Conservation (phyloP, 1,284 basidiomycete species). For the Trametes sp. region DNA sequence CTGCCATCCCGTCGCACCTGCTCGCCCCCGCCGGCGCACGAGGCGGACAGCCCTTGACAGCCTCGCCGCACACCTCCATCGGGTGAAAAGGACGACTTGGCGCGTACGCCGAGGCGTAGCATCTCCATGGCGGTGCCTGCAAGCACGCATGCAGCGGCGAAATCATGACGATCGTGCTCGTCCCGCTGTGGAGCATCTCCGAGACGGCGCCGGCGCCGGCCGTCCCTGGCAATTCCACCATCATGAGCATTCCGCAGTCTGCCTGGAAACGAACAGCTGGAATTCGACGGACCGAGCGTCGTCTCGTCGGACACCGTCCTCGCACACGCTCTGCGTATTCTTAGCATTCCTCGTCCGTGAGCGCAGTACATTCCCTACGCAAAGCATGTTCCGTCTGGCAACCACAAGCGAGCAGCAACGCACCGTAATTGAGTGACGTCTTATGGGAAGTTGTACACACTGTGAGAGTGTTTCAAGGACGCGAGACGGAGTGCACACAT, state of each 20-base stretch:
- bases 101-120: not conserved
- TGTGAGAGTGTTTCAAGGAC: not conserved
- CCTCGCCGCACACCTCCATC: not conserved
- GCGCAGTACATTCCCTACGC: not conserved
- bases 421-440: not conserved
- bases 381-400: not conserved
- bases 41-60: not conserved
- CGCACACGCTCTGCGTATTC: no score
- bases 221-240: conserved; percentile 2
- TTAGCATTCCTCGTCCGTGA: not conserved
- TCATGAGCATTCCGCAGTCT: conserved; percentile 16
- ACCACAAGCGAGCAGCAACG: not conserved
- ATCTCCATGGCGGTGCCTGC: not conserved
- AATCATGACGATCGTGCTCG: not conserved
- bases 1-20: not conserved
- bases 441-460: not conserved
- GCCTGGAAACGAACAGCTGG: conserved; percentile 18
- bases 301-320: not conserved
- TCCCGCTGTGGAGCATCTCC: conserved; percentile 9
- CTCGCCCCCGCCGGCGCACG: not conserved
- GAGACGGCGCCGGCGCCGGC: conserved; percentile 7
- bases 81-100: no score
- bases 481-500: no score
- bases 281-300: not conserved
- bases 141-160: not conserved